phyloP scores from a whole-genome alignment of 2,329 filamentous ascomycete genomes.

The Fusarium transvaalense region DNA sequence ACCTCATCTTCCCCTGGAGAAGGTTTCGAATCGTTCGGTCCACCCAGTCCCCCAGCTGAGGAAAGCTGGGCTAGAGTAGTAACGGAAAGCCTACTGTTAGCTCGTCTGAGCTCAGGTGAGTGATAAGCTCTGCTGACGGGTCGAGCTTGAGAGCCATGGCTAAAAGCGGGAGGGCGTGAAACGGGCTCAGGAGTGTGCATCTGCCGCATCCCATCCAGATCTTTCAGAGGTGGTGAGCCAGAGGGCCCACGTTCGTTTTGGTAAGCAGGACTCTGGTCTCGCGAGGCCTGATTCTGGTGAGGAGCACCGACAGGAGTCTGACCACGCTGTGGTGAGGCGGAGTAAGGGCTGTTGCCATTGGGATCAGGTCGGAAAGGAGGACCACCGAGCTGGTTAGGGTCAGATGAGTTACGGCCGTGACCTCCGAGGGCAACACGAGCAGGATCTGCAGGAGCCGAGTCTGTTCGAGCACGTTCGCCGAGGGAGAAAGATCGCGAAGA shows the following conservation, averaged over 20 bases:
- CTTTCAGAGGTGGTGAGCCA: constrained; percentile 58
- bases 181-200: constrained; percentile 81
- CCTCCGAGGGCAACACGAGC: constrained; percentile 55
- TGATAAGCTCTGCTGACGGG: constrained; percentile 77
- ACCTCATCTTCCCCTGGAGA: constrained; percentile 51
- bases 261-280: constrained; percentile 68
- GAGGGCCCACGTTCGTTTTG: constrained; percentile 62
- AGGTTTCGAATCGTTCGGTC: constrained; percentile 54
- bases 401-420: constrained; percentile 63
- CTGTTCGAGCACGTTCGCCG: constrained; percentile 59
- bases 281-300: constrained; percentile 59
- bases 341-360: constrained; percentile 46
- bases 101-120: constrained; percentile 81
- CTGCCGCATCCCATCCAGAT: constrained; percentile 66
- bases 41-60: constrained; percentile 70
- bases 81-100: constrained; percentile 85
- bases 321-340: constrained; percentile 52
- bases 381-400: constrained; percentile 53
- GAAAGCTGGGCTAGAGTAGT: constrained; percentile 85
- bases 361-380: constrained; percentile 47
- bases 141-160: constrained; percentile 77
- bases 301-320: constrained; percentile 56
- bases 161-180: constrained; percentile 80
- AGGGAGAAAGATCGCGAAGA: constrained; percentile 66
- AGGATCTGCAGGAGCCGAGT: constrained; percentile 63